Evolutionary conservation across 1,284 basidiomycete species (phyloP).

Genomic region (Trametes versicolor): DNA sequence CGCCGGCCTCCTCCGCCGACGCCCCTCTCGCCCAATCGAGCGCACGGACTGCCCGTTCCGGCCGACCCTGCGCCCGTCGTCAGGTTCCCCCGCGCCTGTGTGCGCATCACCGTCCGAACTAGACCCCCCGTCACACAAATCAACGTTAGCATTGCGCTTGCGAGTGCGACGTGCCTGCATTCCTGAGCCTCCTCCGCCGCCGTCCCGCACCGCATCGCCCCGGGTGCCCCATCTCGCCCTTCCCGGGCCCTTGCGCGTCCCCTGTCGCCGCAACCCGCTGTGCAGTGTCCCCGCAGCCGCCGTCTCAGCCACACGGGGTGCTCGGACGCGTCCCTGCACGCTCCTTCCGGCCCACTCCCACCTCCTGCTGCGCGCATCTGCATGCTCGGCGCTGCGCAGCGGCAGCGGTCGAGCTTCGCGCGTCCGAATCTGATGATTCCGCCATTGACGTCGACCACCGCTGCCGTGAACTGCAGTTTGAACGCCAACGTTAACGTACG

Average conservation of each 20-base stretch:
- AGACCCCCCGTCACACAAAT: not conserved
- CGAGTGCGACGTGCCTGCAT: conserved; percentile 1
- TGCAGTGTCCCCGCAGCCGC: not conserved
- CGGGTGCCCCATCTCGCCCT: not conserved
- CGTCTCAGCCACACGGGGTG: conserved; percentile 5
- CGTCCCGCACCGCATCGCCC: conserved; percentile 3
- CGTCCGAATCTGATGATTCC: not conserved
- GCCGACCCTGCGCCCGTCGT: not conserved
- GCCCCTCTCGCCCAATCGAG: not conserved
- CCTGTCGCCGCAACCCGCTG: not conserved
- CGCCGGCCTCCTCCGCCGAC: conserved; percentile 6
- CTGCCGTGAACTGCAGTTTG: too few species aligned
- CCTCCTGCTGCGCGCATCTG: not conserved
- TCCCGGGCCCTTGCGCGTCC: conserved; percentile 10
- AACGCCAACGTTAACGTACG: too few species aligned
- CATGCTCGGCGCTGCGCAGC: not conserved
- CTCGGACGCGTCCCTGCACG: conserved; percentile 7
- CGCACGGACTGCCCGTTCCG: not conserved
- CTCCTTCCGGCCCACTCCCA: not conserved
- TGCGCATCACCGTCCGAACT: conserved; percentile 2
- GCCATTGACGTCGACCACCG: too few species aligned
- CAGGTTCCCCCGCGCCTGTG: not conserved
- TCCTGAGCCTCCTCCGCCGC: not conserved
- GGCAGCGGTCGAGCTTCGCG: not conserved
- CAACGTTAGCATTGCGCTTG: not conserved